Percentiles rank a stretch among this genome's conserved stretches.
Evolutionary conservation across 768 basidiomycete species (phyloP).

Genomic region (Pleurotus djamor): DNA sequence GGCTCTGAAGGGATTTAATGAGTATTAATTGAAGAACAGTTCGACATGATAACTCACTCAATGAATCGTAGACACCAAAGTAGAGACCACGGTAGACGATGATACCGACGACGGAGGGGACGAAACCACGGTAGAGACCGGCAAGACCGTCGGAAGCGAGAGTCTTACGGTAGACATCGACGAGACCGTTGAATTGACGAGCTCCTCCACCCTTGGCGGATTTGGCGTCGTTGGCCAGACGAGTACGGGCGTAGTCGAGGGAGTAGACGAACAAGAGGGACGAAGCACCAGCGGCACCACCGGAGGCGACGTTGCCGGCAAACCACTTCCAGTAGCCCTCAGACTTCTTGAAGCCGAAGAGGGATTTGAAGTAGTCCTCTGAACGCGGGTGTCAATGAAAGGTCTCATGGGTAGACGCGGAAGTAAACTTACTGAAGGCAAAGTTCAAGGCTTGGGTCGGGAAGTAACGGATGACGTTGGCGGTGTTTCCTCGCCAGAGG

Average conservation of each 20-base stretch:
- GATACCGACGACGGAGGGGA: constrained; percentile 99
- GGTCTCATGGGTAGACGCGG: neutral
- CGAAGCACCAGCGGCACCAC: constrained; percentile 99
- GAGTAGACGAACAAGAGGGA: constrained; percentile 99
- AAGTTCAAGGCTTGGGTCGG: constrained; percentile 99
- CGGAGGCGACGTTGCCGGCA: constrained; percentile 95
- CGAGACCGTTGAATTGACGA: constrained; percentile 98
- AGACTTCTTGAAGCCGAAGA: constrained; percentile 97
- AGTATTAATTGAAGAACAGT: constrained; percentile 6
- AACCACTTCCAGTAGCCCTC: constrained; percentile 99
- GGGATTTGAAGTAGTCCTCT: constrained; percentile 99
- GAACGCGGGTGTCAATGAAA: constrained; percentile 13
- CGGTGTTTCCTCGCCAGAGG: constrained; percentile 99
- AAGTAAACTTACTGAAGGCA: constrained; percentile 86
- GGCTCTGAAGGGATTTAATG: constrained; percentile 60
- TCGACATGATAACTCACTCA: constrained; percentile 55
- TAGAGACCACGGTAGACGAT: constrained; percentile 99
- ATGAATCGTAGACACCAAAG: constrained; percentile 95
- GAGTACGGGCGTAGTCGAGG: constrained; percentile 98
- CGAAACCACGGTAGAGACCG: constrained; percentile 99
- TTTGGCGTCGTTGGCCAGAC: constrained; percentile 98
- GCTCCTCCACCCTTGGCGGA: constrained; percentile 87
- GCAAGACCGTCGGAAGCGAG: constrained; percentile 96
- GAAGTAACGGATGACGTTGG: constrained; percentile 99
- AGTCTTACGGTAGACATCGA: constrained; percentile 98